These are phyloP conservation scores for Dactylis glomerata DNA, from an alignment of 176 grass and related monocot species.

Conservation along the genomic window DNA sequence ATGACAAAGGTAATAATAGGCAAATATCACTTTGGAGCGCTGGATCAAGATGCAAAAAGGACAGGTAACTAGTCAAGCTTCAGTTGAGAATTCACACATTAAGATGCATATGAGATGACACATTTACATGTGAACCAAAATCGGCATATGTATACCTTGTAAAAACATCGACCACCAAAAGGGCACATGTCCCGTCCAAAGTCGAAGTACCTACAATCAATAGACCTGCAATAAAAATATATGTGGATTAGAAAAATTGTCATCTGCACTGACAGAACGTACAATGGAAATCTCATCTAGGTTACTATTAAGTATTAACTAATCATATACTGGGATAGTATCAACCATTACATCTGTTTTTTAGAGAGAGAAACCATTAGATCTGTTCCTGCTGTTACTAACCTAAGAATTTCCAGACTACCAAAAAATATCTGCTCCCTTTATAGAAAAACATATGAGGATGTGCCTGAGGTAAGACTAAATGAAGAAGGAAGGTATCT, in stretches of 20 bases:
- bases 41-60: neutral
- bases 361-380: too few species aligned
- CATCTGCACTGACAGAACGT: conserved; percentile 9
- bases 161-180: conserved; percentile 87
- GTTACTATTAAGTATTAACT: neutral
- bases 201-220: conserved; percentile 95
- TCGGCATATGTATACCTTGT: conserved; percentile 54
- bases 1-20: neutral
- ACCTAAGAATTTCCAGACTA: neutral
- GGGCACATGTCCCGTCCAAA: conserved; percentile 80
- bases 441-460: neutral
- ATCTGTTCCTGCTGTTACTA: neutral
- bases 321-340: neutral
- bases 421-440: too few species aligned
- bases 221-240: conserved; percentile 60
- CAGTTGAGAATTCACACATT: neutral
- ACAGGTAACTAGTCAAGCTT: neutral
- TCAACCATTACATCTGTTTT: too few species aligned
- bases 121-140: neutral
- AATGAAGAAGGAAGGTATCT: conserved; percentile 35
- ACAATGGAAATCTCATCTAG: neutral
- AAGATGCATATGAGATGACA: neutral
- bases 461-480: conserved; percentile 9
- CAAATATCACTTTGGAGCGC: neutral
- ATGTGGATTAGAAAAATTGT: conserved; percentile 7